Evolutionary conservation across 148 eudicot species (phyloP).

Genomic region (Vaccinium darrowii): DNA sequence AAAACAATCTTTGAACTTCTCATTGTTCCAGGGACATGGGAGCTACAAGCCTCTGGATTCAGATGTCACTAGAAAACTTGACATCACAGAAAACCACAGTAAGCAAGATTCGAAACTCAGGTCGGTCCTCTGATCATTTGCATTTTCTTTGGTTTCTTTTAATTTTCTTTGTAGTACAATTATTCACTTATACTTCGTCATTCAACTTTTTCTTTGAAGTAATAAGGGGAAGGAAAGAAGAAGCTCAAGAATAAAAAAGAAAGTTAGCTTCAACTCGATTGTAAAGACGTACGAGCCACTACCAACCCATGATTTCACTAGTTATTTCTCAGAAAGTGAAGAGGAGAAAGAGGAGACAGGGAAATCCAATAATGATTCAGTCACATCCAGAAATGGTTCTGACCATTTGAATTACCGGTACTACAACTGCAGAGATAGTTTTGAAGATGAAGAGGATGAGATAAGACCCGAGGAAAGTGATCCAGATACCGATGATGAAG

Average conservation of each 20-base stretch:
- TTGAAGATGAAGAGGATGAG: constrained; percentile 31
- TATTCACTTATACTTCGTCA: background rate
- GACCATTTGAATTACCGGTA: constrained; percentile 29
- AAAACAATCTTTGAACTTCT: background rate
- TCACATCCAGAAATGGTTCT: background rate
- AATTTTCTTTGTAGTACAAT: background rate
- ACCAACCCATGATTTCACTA: constrained; percentile 21
- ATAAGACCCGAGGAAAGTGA: constrained; percentile 20
- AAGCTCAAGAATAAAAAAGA: constrained; percentile 46
- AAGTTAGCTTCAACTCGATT: constrained; percentile 65
- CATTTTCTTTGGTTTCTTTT: background rate
- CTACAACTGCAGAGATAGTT: constrained; percentile 28
- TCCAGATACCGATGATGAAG: constrained; percentile 18
- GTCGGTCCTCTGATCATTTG: constrained; percentile 19
- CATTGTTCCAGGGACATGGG: constrained; percentile 43
- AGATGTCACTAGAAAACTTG: constrained; percentile 15
- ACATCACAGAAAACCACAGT: constrained; percentile 5
- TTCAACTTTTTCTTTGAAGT: constrained; percentile 20
- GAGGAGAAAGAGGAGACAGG: constrained; percentile 16
- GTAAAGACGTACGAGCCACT: constrained; percentile 70
- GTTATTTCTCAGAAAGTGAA: constrained; percentile 22
- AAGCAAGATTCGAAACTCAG: constrained; percentile 26
- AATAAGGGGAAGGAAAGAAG: constrained; percentile 38
- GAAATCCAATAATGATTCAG: background rate
- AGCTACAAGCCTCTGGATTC: constrained; percentile 52